Base-by-base conservation (phyloP, 768 basidiomycete genomes). In the Tylopilus balloui region DNA sequence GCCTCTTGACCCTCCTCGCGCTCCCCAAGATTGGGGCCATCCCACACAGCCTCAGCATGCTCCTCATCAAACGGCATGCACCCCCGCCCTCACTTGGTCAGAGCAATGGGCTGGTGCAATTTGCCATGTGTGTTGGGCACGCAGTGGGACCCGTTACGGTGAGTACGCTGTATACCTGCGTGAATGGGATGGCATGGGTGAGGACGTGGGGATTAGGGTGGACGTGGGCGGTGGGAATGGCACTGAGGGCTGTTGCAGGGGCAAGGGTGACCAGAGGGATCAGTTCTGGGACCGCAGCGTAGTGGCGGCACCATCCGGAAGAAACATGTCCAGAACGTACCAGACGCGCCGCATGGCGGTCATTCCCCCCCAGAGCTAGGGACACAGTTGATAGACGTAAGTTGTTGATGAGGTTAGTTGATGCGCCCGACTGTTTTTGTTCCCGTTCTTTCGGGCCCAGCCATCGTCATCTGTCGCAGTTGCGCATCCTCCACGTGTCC, bases 101-200 rank as follows among this genome's bases (percentile, higher is more conserved):
- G n/a, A 78, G 78, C 6, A 84, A 83, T 49, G 83, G 82, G 13
- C 71, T 85, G 13, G 74, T 80, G 13, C 78, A 83, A 52, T 69
- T 78, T 31, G 68, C 73, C 6, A 79, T 80, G 76, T 79, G 79
- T 51, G 52, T 74, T 28, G 72, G 78, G 11, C 72, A 81, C 10
- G 73, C 77, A 1, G 57, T 80, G 34, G 74, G 73, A 41, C 81
- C 83, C 11, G 74, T 78, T 15, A 38, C 44, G 3, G 42, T 49
- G 23, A 57, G 77, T 28, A 9, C 27, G n/a, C 34, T 59, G 6
- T 59, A 60, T 19, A 56, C 58, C 0, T 27, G 14, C 0, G 11
- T 53, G 19, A 60, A 53, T 13, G 54, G 47, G 38, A 20, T 37
- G 7, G n/a, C 14, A 13, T 60, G 47, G 58, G 48, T 32, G 10